Evolutionary conservation across 768 basidiomycete species (phyloP), one percentile per base, ranked within the genome.

Genomic region (Daedaleopsis nitida): DNA sequence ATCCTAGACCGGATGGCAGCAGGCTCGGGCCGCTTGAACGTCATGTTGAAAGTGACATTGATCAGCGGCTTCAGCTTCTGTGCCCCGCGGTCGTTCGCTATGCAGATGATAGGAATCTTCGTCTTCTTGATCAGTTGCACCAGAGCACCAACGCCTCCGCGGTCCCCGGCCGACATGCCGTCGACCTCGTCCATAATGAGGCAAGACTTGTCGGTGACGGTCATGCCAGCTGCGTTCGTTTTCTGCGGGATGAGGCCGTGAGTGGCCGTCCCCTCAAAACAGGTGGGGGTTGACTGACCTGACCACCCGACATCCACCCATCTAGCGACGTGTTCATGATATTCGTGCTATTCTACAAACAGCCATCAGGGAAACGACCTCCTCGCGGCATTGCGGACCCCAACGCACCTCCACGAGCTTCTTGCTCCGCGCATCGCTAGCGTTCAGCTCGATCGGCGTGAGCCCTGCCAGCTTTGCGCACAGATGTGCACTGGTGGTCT

Each of bases 171-270:
- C 6, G 94, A 96, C 96, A 98, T 99, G 1, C 97, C 97, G 66
- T 99, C 97, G 2, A 98, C 96, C 72, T 99, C 97, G 69, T 99
- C 97, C 96, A 99, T 98, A 71, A 99, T 98, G 48, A 99, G 78
- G 65, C 94, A 93, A 0, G 91, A 85, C 71, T 81, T 85, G 67
- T 91, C 84, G 0, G 91, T 94, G 65, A 98, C 86, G 16, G 78
- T 70, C 2, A 96, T 79, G 2, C 91, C 95, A 1, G 84, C 76
- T 1, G 85, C 83, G 63, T 91, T 92, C 10, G 84, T 86, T 21
- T 75, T 74, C 87, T 61, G 32, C 39, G 32, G 5, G n/a, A 23
- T 45, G 23, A 21, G n/a, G n/a, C n/a, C n/a, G 24, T 34, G 24
- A 27, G 44, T 13, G 6, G 13, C 8, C 37, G 39, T 2, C 45